Evolutionary conservation across 2,329 filamentous ascomycete genomes (phyloP).

Genomic region (Cladophialophora yegresii): DNA sequence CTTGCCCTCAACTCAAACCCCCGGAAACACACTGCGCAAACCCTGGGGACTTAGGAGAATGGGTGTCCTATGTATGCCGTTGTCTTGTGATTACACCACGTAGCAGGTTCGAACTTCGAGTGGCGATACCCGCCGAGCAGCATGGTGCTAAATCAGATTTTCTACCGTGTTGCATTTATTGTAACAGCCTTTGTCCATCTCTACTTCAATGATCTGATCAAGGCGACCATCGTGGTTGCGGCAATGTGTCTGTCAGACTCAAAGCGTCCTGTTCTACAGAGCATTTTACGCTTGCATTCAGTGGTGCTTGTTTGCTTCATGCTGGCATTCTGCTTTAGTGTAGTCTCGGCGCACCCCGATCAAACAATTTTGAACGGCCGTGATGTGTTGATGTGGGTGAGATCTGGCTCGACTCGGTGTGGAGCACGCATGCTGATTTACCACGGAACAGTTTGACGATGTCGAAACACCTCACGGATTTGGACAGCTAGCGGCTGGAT

Average conservation of each 20-base stretch:
- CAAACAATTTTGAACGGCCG: conserved; percentile 4
- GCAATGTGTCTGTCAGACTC: conserved; percentile 18
- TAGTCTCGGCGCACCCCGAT: conserved; percentile 19
- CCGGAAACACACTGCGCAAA: neutral
- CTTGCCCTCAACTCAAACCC: neutral
- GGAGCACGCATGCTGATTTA: neutral
- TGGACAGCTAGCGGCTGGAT: conserved; percentile 22
- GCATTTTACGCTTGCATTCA: conserved; percentile 23
- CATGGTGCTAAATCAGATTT: conserved; percentile 18
- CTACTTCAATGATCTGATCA: conserved; percentile 25
- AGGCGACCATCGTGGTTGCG: conserved; percentile 1
- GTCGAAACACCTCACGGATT: conserved; percentile 27
- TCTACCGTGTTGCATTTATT: conserved; percentile 23
- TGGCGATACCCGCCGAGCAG: no score
- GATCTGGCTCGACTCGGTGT: neutral
- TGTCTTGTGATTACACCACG: neutral
- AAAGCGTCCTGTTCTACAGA: conserved; percentile 14
- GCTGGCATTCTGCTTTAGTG: conserved; percentile 27
- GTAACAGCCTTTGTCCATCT: conserved; percentile 25
- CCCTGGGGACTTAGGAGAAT: neutral
- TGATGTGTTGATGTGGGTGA: conserved; percentile 15
- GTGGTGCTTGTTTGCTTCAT: conserved; percentile 27
- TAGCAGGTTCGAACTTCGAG: no score
- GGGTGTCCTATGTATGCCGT: neutral
- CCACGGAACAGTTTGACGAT: conserved; percentile 29